Evolutionary conservation across 495 filamentous ascomycete genomes (phyloP), one percentile per base, ranked within the genome.

Genomic region (Neurospora sp.): DNA sequence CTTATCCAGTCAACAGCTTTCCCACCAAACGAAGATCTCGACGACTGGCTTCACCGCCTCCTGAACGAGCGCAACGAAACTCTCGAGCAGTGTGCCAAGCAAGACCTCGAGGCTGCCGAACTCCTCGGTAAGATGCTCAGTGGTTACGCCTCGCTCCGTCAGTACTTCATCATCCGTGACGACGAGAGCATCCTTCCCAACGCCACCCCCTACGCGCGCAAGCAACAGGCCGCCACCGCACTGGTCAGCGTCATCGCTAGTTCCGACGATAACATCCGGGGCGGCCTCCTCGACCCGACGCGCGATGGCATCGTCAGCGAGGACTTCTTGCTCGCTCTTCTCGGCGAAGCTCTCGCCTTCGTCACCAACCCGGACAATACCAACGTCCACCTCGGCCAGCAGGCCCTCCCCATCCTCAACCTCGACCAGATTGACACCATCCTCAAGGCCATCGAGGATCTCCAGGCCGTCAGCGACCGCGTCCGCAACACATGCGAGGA

Each of bases 81-180:
- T 12, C 85, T 97, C 39, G 87, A 88, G 40, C 80, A 87, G 18
- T 87, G 92, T 69, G 90, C 91, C 1, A 82, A 85, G 39, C 81
- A 87, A 20, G 93, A 97, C 79, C 83, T 88, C 42, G 91, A 93
- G 75, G 94, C 92, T 11, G 94, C 94, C 31, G 85, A 89, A 71
- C 88, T 96, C 11, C 84, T 98, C 2, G 91, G 92, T 69, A 91
- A 88, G 73, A 90, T 93, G 78, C 87, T 97, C n/a, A 94, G 91
- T 78, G 94, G 94, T 41, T 98, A 97, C 76, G 94, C 93, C 41
- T 94, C 91, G 1, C 84, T 98, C 7, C 89, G 94, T 18, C 90
- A 90, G 74, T 97, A 94, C 82, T 98, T 96, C 80, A 91, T 94
- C 75, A 87, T 93, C 46, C 89, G 94, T 68, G 94, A 98, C 74